Base-by-base conservation (phyloP, 495 filamentous ascomycete species). In the Acidiella bohemica region DNA sequence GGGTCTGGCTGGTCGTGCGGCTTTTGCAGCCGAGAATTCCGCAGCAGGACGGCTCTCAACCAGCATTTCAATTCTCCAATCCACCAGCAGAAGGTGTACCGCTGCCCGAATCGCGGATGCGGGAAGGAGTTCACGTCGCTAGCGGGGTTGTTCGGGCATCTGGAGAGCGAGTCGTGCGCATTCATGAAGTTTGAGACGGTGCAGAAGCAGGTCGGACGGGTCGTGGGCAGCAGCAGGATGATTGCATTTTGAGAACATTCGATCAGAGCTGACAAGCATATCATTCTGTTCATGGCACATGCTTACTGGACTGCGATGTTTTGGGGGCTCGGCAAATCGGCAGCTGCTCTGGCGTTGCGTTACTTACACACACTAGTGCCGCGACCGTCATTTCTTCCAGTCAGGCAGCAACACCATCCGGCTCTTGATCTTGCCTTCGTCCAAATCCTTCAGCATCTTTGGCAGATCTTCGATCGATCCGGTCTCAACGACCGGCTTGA, bases 121-220 rank as follows among this genome's bases (percentile, higher is more conserved):
- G 26, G 25, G 10, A 64, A 57, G 44, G 41, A 71, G 22, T 77
- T 75, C 49, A 46, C 47, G 24, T 55, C 60, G 0, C 37, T 75
- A 36, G 69, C 67, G 20, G 62, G 40, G 3, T 34, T 73, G 23
- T 72, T 73, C 53, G 68, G 62, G 41, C 70, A 73, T 43, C 47
- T 74, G 4, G 72, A 75, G 53, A 75, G 68, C 49, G 73, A 72
- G 49, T 39, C 50, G 0, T 77, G 70, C 50, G 42, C 42, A 0
- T 65, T 57, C 30, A 67, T 68, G 44, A 53, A 59, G 20, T 73
- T 73, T 36, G 63, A 66, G 17, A 53, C 49, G 4, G 67, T 73
- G 7, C 62, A 68, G 56, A 37, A 29, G 20, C 45, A 24, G 13
- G 33, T 36, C 14, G 33, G 33, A 8, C 5, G 13, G 19, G 33